Evolutionary conservation across 75 land plant species (phyloP).

Genomic region (Pseudotsuga menziesii): DNA sequence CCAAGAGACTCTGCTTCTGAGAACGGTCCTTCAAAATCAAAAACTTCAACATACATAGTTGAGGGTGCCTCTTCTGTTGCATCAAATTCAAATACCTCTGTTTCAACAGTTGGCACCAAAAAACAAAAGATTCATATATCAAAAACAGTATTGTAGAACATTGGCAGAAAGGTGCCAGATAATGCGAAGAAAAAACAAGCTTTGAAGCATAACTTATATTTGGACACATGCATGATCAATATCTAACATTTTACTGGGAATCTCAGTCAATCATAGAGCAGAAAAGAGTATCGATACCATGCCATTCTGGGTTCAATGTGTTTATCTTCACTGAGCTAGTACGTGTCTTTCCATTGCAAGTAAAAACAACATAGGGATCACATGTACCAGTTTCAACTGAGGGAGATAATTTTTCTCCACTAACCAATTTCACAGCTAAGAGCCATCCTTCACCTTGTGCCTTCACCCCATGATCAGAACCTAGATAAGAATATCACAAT

Average conservation of each 20-base stretch:
- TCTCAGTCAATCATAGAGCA: background rate
- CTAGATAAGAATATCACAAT: conserved; percentile 23
- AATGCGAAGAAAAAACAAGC: background rate
- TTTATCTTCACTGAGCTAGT: conserved; percentile 85
- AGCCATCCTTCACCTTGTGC: conserved; percentile 90
- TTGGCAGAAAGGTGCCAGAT: background rate
- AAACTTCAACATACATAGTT: conserved; percentile 77
- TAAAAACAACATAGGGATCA: conserved; percentile 89
- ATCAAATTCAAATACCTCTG: conserved; percentile 94
- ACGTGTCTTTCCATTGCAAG: conserved; percentile 75
- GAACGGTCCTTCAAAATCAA: conserved; percentile 91
- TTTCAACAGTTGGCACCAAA: conserved; percentile 7
- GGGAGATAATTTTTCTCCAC: conserved; percentile 49
- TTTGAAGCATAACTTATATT: background rate
- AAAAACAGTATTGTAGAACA: background rate
- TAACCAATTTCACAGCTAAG: conserved; percentile 69
- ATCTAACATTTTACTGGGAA: background rate
- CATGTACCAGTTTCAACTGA: conserved; percentile 23
- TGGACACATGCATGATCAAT: background rate
- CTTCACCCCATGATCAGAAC: conserved; percentile 77
- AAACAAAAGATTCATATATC: conserved; percentile 3
- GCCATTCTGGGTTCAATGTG: conserved; percentile 75
- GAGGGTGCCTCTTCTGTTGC: conserved; percentile 90
- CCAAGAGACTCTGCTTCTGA: conserved; percentile 73
- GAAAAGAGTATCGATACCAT: conserved; percentile 40